These are phyloP conservation scores for Penicillium macrosclerotiorum DNA, from an alignment of 495 filamentous ascomycete species.

Conservation along the genomic window DNA sequence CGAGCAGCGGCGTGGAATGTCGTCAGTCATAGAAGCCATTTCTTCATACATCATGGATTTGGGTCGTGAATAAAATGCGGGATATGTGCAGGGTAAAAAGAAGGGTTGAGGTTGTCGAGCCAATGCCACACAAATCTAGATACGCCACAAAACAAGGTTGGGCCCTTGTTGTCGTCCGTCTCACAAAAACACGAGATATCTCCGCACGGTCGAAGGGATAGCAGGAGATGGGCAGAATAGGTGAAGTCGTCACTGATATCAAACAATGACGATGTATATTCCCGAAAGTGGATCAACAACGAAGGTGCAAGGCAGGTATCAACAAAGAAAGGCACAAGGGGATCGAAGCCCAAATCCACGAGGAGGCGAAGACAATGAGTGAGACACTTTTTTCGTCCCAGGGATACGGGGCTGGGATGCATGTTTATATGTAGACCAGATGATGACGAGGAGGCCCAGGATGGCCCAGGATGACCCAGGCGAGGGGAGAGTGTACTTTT, in stretches of 20 bases:
- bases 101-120: slow-evolving; percentile 11
- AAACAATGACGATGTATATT: slow-evolving; percentile 21
- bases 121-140: slow-evolving; percentile 12
- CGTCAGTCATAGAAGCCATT: slow-evolving; percentile 32
- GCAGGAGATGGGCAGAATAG: background rate
- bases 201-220: slow-evolving; percentile 4
- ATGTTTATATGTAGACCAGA: slow-evolving; percentile 30
- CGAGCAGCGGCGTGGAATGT: slow-evolving; percentile 35
- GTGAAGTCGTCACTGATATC: slow-evolving; percentile 1
- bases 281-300: slow-evolving; percentile 19
- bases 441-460: slow-evolving; percentile 5
- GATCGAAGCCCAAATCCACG: slow-evolving; percentile 18
- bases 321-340: slow-evolving; percentile 19
- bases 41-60: slow-evolving; percentile 35
- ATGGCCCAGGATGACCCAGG: slow-evolving; percentile 1
- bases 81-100: slow-evolving; percentile 19
- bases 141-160: slow-evolving; percentile 11
- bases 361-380: slow-evolving; percentile 24
- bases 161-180: background rate
- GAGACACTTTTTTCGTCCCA: slow-evolving; percentile 16
- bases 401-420: slow-evolving; percentile 20
- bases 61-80: slow-evolving; percentile 12
- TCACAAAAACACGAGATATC: slow-evolving; percentile 9
- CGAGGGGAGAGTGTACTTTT: slow-evolving; percentile 15
- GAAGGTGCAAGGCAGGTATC: slow-evolving; percentile 10